Evolutionary conservation across 108 stramenopile species (phyloP).

Genomic region (Nannochloropsis granulata): DNA sequence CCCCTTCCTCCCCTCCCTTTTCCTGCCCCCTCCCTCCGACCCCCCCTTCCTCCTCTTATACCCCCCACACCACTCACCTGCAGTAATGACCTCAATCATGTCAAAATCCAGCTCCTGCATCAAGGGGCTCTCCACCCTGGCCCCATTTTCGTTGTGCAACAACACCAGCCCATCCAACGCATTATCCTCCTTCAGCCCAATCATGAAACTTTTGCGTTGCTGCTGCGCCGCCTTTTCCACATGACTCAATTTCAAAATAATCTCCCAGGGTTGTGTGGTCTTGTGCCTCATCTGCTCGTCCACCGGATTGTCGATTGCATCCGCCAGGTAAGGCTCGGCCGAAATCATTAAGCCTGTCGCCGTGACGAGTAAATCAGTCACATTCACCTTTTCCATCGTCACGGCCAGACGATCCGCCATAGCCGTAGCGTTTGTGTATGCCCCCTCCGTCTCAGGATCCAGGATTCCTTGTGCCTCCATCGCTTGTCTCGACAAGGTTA

Average conservation of each 20-base stretch:
- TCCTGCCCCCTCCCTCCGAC: too few species aligned
- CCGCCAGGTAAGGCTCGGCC: background rate
- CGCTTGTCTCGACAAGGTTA: background rate
- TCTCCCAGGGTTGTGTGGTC: background rate
- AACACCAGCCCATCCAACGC: background rate
- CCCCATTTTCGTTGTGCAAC: background rate
- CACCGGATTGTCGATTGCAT: background rate
- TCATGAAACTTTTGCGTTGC: background rate
- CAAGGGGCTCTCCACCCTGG: background rate
- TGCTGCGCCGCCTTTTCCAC: background rate
- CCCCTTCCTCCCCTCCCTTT: too few species aligned
- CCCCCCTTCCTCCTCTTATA: too few species aligned
- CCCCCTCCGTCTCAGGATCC: background rate
- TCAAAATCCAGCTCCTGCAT: background rate
- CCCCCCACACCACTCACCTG: background rate
- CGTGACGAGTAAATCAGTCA: background rate
- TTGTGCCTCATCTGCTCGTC: background rate
- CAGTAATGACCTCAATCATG: background rate
- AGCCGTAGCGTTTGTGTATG: background rate
- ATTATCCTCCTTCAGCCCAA: background rate
- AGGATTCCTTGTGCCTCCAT: background rate
- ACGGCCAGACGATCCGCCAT: background rate
- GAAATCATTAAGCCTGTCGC: background rate
- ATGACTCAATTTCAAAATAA: background rate
- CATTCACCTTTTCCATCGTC: background rate